Conservation (phyloP, 2,329 filamentous ascomycete species). For the Talaromyces sp. region DNA sequence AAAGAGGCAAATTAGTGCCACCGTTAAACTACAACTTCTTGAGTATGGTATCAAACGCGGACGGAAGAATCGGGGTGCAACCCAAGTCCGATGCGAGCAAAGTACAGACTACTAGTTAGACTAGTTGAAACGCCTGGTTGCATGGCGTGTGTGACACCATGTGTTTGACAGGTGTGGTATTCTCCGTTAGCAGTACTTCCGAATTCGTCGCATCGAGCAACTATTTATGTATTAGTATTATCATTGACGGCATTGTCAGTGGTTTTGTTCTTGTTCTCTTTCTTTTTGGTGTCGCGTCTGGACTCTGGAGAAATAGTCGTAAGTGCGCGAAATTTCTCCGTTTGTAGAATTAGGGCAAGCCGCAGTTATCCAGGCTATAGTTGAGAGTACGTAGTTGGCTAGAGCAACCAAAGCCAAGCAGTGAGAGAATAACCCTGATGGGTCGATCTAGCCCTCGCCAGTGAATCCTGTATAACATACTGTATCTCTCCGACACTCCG, state of each 20-base stretch:
- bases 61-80: background rate
- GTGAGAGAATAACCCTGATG: background rate
- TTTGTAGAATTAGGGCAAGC: background rate
- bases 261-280: too few relatives aligned
- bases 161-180: background rate
- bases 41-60: background rate
- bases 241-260: background rate
- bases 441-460: background rate
- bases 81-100: background rate
- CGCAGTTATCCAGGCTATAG: background rate
- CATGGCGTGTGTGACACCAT: background rate
- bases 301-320: background rate
- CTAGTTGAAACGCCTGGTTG: background rate
- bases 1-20: background rate
- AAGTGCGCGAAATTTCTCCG: background rate
- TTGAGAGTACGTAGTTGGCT: background rate
- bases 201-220: background rate
- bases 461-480: too few relatives aligned
- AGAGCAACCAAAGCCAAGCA: background rate
- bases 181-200: background rate
- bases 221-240: background rate
- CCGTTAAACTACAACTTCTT: background rate
- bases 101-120: too few relatives aligned
- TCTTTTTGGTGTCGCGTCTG: background rate
- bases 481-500: background rate